A percentile compares a stretch with the other conserved stretches of the same genome.
These are phyloP conservation scores for Arxiozyma telluris DNA, from an alignment of 1,139 yeast species.

Conservation along the genomic window DNA sequence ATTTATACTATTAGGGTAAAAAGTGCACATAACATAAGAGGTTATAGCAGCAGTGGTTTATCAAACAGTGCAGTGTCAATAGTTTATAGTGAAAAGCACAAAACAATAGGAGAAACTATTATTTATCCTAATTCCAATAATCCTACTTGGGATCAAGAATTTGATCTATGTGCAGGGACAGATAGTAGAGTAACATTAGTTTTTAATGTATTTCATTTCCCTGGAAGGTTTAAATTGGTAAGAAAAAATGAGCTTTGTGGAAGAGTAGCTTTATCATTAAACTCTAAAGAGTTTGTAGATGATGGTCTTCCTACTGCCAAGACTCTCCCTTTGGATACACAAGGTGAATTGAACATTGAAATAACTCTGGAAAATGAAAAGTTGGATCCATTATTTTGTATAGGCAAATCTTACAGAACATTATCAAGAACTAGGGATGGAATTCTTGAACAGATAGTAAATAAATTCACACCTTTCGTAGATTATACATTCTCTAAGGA, in stretches of 20 bases:
- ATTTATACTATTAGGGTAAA: conserved; percentile 59
- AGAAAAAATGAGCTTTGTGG: conserved; percentile 65
- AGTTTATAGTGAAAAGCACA: conserved; percentile 49
- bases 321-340: conserved; percentile 55
- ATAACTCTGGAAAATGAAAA: conserved; percentile 72
- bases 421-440: conserved; percentile 55
- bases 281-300: conserved; percentile 55
- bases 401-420: conserved; percentile 68
- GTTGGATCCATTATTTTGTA: conserved; percentile 65
- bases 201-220: conserved; percentile 69
- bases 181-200: conserved; percentile 37
- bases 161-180: conserved; percentile 46
- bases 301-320: conserved; percentile 62
- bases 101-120: conserved; percentile 64
- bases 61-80: conserved; percentile 64
- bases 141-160: conserved; percentile 87
- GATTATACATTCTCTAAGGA: conserved; percentile 38
- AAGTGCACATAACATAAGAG: conserved; percentile 61
- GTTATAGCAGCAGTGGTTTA: conserved; percentile 43
- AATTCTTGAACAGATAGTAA: conserved; percentile 57
- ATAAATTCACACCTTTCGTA: conserved; percentile 44
- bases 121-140: conserved; percentile 50
- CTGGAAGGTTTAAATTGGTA: conserved; percentile 27
- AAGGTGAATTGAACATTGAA: conserved; percentile 55
- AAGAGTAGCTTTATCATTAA: conserved; percentile 51